A percentile compares a stretch with the other conserved stretches of the same genome.
phyloP scores from a whole-genome alignment of 345 rosid species.

The Hypericum perforatum region DNA sequence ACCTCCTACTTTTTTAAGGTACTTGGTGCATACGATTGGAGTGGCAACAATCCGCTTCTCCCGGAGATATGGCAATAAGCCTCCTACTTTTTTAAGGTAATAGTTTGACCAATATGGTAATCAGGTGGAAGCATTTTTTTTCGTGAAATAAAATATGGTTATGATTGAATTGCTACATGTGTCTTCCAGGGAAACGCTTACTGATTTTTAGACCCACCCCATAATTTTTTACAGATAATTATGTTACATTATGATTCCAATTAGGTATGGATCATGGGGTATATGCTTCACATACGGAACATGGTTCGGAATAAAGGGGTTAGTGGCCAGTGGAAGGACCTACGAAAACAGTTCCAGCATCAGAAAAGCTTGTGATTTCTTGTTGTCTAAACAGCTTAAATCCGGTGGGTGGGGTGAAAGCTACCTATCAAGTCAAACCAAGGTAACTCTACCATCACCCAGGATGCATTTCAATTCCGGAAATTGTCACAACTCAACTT shows the following conservation, averaged over 20 bases:
- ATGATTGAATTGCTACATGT: too few species aligned
- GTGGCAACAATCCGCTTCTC: conserved; percentile 56
- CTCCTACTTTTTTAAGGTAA: too few species aligned
- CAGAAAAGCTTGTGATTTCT: conserved; percentile 47
- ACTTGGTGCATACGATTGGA: conserved; percentile 71
- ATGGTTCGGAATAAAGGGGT: conserved; percentile 64
- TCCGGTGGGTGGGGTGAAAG: conserved; percentile 79
- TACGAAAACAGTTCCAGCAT: conserved; percentile 26
- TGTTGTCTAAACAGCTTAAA: conserved; percentile 42
- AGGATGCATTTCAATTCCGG: too few species aligned
- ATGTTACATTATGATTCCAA: neutral
- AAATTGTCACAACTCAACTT: too few species aligned
- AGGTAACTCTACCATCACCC: conserved; percentile 16
- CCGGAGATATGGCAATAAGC: conserved; percentile 74
- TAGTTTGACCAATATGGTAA: too few species aligned
- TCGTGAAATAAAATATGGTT: too few species aligned
- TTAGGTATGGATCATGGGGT: conserved; percentile 79
- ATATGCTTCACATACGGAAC: conserved; percentile 72
- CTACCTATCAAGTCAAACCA: conserved; percentile 49
- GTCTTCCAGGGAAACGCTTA: too few species aligned
- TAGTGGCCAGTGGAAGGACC: conserved; percentile 36
- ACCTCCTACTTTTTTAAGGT: conserved; percentile 19
- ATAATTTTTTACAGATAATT: too few species aligned
- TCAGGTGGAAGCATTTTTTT: too few species aligned
- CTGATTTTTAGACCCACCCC: too few species aligned